Evolutionary conservation across 805 yeast species (phyloP), one percentile per base, ranked within the genome.

Genomic region (Geotrichum ghanense): DNA sequence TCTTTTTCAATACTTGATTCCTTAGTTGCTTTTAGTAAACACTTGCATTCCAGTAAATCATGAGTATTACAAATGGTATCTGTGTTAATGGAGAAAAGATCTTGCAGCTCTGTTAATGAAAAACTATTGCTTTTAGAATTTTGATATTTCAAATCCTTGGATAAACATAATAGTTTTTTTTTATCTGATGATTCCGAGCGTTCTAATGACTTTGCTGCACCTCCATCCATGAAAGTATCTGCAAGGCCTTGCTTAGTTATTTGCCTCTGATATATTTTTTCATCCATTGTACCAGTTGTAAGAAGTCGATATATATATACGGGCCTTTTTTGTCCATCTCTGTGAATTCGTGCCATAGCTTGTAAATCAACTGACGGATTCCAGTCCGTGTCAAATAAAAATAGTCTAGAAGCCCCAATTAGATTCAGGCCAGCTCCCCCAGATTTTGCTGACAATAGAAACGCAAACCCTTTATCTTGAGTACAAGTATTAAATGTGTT

Each of bases 331-430:
- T 92, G 98, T 0, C 98, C 98, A 61, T 90, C 97, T 56, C 98
- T 71, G 59, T 90, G 95, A 4, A 92, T 80, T 51, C 98, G 68
- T 1, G 97, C 95, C 94, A 90, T 85, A 0, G 97, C 95, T 61
- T 92, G 98, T 26, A 83, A 62, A 58, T 92, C 98, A 10, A 81
- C 73, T 0, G 96, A 78, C 0, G 98, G 98, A 53, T 92, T 92
- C 98, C 98, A 92, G 58, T 92, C 97, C 52, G 92, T 86, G 60
- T 92, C 98, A 58, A 85, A 83, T 20, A 92, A 65, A 3, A 92
- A 72, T 37, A 92, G 65, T 22, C 97, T 66, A 0, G 95, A 85
- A 0, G 95, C 98, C 0, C 97, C 98, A 26, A 85, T 74, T 26
- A 92, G 67, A 57, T 92, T 92, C 39, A 92, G 68, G 0, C 98